Conservation (phyloP, 140 eudicot species). For the Anethum foeniculum region DNA sequence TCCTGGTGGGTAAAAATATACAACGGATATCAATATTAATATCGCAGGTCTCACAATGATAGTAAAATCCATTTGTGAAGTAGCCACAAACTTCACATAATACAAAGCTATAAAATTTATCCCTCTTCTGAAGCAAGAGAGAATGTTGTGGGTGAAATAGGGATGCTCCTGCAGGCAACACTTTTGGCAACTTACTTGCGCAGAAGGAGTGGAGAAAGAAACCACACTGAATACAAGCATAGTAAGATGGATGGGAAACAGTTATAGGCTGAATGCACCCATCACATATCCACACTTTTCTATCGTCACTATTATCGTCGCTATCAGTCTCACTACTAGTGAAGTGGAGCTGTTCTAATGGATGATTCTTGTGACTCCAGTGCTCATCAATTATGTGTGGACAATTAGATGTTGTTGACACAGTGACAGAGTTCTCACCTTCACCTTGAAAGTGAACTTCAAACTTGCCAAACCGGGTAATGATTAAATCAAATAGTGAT, state of each 20-base stretch:
- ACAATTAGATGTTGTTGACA: not conserved
- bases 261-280: not conserved
- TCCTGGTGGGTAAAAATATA: not conserved
- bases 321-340: not conserved
- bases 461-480: not conserved
- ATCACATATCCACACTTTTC: not conserved
- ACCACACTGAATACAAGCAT: not conserved
- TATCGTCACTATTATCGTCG: not conserved
- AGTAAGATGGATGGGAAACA: not conserved
- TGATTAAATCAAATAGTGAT: not conserved
- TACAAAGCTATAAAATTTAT: not conserved
- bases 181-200: not conserved
- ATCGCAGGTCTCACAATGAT: not conserved
- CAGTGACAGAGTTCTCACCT: not conserved
- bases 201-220: not conserved
- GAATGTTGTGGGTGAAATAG: not conserved
- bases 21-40: not conserved
- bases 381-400: not conserved
- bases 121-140: not conserved
- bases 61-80: not conserved
- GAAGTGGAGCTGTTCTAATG: not conserved
- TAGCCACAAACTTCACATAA: not conserved
- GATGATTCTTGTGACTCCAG: constrained; percentile 1
- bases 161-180: not conserved
- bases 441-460: not conserved